A percentile compares a stretch with the other conserved stretches of the same genome.
Conservation (phyloP, 805 yeast genomes). For the Grigorovia transvaalensis region DNA sequence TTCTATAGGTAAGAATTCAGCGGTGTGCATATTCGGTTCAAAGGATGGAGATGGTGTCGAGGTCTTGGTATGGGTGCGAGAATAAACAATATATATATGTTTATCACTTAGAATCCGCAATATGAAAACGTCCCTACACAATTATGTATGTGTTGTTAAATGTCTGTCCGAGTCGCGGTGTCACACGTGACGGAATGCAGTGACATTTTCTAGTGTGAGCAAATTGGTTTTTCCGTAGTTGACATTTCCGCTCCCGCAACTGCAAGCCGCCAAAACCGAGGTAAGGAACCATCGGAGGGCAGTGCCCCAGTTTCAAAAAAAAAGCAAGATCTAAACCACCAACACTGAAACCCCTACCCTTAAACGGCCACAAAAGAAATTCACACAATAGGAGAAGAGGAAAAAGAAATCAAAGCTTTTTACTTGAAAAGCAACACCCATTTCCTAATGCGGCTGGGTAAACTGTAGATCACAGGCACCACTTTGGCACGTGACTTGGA, state of each 20-base stretch:
- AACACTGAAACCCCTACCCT: background rate
- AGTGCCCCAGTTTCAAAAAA: too few species aligned
- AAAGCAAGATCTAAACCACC: background rate
- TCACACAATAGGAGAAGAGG: background rate
- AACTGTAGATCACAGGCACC: background rate
- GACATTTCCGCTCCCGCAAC: background rate
- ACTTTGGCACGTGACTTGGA: background rate
- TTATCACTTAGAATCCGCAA: too few species aligned
- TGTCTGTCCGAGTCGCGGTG: background rate
- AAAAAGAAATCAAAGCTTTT: too few species aligned
- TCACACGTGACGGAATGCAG: background rate
- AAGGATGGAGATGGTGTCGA: background rate
- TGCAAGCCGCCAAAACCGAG: background rate
- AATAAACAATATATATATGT: too few species aligned
- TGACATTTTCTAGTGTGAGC: background rate
- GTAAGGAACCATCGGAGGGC: too few species aligned
- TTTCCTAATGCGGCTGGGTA: too few species aligned
- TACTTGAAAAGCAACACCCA: too few species aligned
- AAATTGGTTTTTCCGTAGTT: background rate
- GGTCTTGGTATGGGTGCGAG: background rate
- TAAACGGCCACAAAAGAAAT: background rate
- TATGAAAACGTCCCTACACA: too few species aligned
- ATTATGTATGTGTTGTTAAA: background rate
- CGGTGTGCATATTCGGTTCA: constrained; percentile 36
- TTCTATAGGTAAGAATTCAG: constrained; percentile 52